Conservation (phyloP, 2,329 filamentous ascomycete species). For the Ceratocystis albifundus region DNA sequence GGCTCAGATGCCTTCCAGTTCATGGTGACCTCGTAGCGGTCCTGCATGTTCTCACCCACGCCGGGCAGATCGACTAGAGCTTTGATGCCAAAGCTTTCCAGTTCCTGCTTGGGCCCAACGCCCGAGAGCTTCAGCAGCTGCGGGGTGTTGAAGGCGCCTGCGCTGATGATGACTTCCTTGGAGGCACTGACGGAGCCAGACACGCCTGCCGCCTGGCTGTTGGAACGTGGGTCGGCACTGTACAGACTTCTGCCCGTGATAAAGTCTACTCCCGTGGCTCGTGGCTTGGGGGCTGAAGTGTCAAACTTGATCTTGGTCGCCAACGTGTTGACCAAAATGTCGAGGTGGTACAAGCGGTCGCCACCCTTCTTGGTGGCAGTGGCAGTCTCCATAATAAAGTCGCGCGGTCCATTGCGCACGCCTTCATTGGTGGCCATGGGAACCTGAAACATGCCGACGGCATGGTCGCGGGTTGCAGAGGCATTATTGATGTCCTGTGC, state of each 20-base stretch:
- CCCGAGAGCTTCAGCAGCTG: slow-evolving; percentile 43
- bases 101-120: slow-evolving; percentile 35
- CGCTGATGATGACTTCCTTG: slow-evolving; percentile 40
- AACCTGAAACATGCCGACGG: slow-evolving; percentile 43
- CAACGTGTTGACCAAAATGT: slow-evolving; percentile 26
- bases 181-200: slow-evolving; percentile 27
- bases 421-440: slow-evolving; percentile 43
- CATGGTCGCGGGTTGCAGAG: slow-evolving; percentile 24
- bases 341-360: slow-evolving; percentile 28
- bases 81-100: slow-evolving; percentile 36
- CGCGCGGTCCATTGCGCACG: slow-evolving; percentile 43
- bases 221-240: slow-evolving; percentile 31
- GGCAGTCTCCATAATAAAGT: slow-evolving; percentile 38
- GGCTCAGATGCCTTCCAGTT: slow-evolving; percentile 25
- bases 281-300: slow-evolving; percentile 25
- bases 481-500: slow-evolving; percentile 27
- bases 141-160: slow-evolving; percentile 41
- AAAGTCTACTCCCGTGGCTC: slow-evolving; percentile 34
- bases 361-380: slow-evolving; percentile 26
- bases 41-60: slow-evolving; percentile 40
- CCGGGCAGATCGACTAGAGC: slow-evolving; percentile 37
- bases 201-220: slow-evolving; percentile 3
- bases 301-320: slow-evolving; percentile 34
- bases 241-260: slow-evolving; percentile 25
- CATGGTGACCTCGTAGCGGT: slow-evolving; percentile 35